Evolutionary conservation across 2,329 filamentous ascomycete species (phyloP), one percentile per base, ranked within the genome.

Genomic region (Meredithiella fracta): DNA sequence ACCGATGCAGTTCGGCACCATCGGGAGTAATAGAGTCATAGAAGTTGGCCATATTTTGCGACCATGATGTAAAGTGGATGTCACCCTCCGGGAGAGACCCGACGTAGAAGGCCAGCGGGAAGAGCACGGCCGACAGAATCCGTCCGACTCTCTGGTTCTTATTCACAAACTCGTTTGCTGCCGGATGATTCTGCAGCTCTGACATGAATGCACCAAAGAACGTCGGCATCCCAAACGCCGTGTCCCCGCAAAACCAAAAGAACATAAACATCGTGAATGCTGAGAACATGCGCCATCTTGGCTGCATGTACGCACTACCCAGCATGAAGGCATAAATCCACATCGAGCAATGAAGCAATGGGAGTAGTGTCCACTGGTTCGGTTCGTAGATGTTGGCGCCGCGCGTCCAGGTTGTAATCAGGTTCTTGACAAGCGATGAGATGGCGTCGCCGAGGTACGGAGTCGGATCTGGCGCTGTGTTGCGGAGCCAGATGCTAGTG

Each of bases 121-220:
- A 68, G 61, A 79, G 68, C 5, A 75, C 59, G 40, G 69, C 68
- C 15, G 76, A 73, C 9, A 81, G 63, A 38, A 73, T 15, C 53
- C 66, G 66, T 14, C 68, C 67, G 6, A 69, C 57, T 22, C 71
- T 71, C n/a, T 73, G 69, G 29, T 71, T 71, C 29, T 69, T 68
- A 50, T 68, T 61, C 8, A 74, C 68, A 60, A 72, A 75, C 20
- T 75, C 70, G 52, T 69, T 70, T 60, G 74, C 72, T 1, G 70
- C 66, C 44, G 70, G 69, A 60, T 72, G 67, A 63, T 77, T 74
- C 59, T 78, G 74, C 38, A 82, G 62, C 61, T 83, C 79, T 31
- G 77, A 75, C 29, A 83, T 69, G 62, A 82, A 76, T 62, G 78
- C 78, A 59, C 80, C 80, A 58, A 75, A 75, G 65, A 80, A 77